Evolutionary conservation across 2,329 filamentous ascomycete genomes (phyloP).

Genomic region (Monosporascus sp.): DNA sequence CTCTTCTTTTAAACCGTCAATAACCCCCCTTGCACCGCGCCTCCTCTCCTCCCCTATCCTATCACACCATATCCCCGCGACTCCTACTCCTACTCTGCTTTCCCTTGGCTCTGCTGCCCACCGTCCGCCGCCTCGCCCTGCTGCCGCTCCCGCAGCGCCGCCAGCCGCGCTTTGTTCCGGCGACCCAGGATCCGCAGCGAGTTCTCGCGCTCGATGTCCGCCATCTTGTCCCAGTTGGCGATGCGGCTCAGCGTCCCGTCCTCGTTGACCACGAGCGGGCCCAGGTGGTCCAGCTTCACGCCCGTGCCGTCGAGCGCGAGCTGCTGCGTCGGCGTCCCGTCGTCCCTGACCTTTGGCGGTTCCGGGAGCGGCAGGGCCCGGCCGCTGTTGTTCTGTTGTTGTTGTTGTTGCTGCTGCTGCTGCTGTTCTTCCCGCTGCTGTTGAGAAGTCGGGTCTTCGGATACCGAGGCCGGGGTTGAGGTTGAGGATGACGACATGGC

Average conservation of each 20-base stretch:
- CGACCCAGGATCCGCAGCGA: conserved; percentile 62
- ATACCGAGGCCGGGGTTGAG: neutral
- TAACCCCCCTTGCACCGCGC: too few species aligned
- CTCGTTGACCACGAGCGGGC: conserved; percentile 67
- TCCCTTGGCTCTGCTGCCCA: conserved; percentile 2
- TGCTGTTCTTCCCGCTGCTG: neutral
- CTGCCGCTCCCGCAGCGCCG: conserved; percentile 41
- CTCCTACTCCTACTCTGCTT: conserved; percentile 1
- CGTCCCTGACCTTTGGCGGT: conserved; percentile 6
- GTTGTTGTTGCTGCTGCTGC: neutral
- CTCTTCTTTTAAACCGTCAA: too few species aligned
- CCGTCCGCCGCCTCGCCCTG: conserved; percentile 16
- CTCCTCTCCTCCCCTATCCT: neutral
- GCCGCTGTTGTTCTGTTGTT: conserved; percentile 1
- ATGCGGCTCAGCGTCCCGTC: conserved; percentile 69
- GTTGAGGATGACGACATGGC: neutral
- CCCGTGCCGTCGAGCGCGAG: conserved; percentile 31
- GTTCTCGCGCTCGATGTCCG: conserved; percentile 59
- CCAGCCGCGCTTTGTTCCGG: conserved; percentile 60
- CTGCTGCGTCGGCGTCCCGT: neutral
- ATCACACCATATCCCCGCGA: neutral
- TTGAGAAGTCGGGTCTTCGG: neutral
- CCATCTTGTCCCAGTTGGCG: conserved; percentile 68
- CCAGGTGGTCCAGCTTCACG: conserved; percentile 61
- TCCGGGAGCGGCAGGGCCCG: conserved; percentile 15